Evolutionary conservation across 176 grass and related monocot species (phyloP).

Genomic region (Coix lacrymajobi): DNA sequence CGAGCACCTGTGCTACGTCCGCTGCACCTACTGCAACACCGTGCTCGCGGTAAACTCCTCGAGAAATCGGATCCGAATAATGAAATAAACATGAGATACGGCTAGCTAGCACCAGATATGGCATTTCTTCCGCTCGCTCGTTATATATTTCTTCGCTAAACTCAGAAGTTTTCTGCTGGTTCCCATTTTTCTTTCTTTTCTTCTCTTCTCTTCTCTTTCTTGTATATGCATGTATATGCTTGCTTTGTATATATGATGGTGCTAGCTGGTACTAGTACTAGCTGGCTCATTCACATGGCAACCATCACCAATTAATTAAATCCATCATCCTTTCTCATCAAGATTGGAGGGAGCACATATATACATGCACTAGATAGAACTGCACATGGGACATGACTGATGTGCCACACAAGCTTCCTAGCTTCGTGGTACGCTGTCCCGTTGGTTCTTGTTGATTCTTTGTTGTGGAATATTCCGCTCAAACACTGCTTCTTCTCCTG

Average conservation of each 20-base stretch:
- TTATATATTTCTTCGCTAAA: background rate
- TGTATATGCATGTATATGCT: too few species aligned
- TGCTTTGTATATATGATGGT: background rate
- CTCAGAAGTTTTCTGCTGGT: background rate
- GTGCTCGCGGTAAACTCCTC: conserved; percentile 92
- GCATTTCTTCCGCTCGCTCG: conserved; percentile 1
- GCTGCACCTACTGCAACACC: conserved; percentile 92
- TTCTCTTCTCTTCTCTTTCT: background rate
- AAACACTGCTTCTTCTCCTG: background rate
- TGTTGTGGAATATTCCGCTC: conserved; percentile 25
- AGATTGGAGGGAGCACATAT: background rate
- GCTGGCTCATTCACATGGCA: background rate
- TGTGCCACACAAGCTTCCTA: conserved; percentile 10
- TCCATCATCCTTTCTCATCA: background rate
- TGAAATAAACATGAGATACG: background rate
- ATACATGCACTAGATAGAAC: background rate
- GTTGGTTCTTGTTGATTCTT: conserved; percentile 18
- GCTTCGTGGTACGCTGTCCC: background rate
- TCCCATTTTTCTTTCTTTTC: conserved; percentile 5
- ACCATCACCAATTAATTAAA: conserved; percentile 5
- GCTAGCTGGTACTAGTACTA: background rate
- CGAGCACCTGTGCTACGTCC: conserved; percentile 83
- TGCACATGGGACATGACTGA: conserved; percentile 29
- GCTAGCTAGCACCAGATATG: background rate
- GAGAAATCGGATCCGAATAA: conserved; percentile 24